Evolutionary conservation across 176 grass and related monocot species (phyloP).

Genomic region (Alloteropsis semialata): DNA sequence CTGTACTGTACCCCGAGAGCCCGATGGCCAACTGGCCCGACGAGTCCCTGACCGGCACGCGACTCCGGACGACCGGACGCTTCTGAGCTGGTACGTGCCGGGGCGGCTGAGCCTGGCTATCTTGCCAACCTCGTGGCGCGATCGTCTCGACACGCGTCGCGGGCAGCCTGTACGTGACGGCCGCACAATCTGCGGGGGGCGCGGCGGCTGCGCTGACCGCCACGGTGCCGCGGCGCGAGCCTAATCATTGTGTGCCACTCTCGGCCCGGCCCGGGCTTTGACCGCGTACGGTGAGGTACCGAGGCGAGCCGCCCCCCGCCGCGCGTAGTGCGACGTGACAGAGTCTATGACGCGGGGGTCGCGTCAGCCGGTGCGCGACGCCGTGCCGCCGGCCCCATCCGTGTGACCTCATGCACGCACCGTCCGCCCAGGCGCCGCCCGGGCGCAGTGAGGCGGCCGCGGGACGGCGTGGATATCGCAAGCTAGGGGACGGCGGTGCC

Average conservation of each 20-base stretch:
- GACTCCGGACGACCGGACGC: neutral
- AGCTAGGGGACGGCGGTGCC: neutral
- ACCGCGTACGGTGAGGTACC: neutral
- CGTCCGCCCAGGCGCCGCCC: neutral
- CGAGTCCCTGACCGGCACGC: neutral
- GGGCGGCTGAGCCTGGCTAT: neutral
- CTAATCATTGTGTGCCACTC: slow-evolving; percentile 1
- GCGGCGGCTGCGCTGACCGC: slow-evolving; percentile 3
- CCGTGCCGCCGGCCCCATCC: neutral
- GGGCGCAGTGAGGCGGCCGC: neutral
- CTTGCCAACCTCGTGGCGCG: neutral
- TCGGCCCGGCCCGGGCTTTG: neutral
- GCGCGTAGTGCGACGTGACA: slow-evolving; percentile 22
- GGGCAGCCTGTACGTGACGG: neutral
- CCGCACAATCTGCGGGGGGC: neutral
- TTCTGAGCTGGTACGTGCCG: neutral
- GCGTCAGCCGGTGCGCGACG: slow-evolving; percentile 38
- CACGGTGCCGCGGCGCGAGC: neutral
- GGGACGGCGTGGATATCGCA: neutral
- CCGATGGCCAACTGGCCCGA: too few relatives aligned
- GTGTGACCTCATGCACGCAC: slow-evolving; percentile 19
- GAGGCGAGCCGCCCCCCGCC: too few relatives aligned
- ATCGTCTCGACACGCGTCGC: slow-evolving; percentile 19
- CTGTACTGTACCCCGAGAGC: too few relatives aligned
- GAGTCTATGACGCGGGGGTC: neutral